Evolutionary conservation across 495 filamentous ascomycete species (phyloP), one percentile per base, ranked within the genome.

Genomic region (Penicillium robsamsonii): DNA sequence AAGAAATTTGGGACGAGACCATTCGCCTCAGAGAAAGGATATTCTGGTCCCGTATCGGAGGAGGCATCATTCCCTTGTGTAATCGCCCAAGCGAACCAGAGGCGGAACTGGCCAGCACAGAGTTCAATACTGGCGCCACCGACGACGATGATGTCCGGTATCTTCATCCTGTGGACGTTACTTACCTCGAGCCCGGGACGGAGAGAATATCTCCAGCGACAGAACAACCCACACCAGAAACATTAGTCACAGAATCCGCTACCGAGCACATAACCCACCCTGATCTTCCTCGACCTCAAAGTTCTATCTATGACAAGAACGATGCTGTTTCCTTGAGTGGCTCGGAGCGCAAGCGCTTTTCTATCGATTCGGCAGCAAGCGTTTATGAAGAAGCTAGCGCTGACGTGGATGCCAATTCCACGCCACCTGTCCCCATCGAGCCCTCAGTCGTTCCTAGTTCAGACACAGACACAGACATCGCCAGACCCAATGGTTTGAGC

Each of bases 1-100:
- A 85, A 58, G 84, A 84, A 33, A 91, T 92, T 4, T 98, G 94
- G 94, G 91, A 96, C 65, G 94, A 97, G 72, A 89, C 89, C 50
- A 86, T 96, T 17, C 83, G 88, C 18, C 73, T 97, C 47, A 79
- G 94, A 43, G 94, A 98, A 67, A 81, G 91, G 57, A 96, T 97
- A 87, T 98, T 98, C 66, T 98, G 94, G 94, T 85, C 87, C 44
- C 77, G 94, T 27, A 83, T 97, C 44, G 93, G 93, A 15, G 92
- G 88, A 15, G 92, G 92, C 17, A 89, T 97, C 4, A 75, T 97
- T 43, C 92, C 92, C 0, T 71, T 78, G n/a, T 79, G 79, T 24
- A 58, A 74, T 18, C 65, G 43, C 5, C 30, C 37, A 29, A 46
- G 31, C 18, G 50, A 58, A 20, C 24, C 50, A 20, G 58, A 46